These are phyloP conservation scores for Hysterangium stoloniferum DNA, from an alignment of 768 basidiomycete genomes.

Conservation along the genomic window DNA sequence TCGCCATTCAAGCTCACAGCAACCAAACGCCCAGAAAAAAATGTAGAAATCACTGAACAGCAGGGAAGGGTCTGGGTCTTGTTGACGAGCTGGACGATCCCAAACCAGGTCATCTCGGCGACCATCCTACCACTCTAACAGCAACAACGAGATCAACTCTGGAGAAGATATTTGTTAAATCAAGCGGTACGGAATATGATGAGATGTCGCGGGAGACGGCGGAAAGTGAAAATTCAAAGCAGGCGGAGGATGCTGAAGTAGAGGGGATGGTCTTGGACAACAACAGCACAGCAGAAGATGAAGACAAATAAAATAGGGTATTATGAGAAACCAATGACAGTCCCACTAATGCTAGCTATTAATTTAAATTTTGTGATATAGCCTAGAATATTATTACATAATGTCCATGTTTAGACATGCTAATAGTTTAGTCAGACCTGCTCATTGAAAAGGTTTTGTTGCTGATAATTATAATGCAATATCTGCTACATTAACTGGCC, in stretches of 20 bases:
- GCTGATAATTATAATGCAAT: too few species aligned
- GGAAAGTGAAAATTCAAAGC: not conserved
- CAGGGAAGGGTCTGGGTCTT: slow-evolving; percentile 38
- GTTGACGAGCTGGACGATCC: slow-evolving; percentile 87
- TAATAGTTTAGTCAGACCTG: too few species aligned
- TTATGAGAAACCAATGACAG: not conserved
- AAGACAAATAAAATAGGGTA: slow-evolving; percentile 11
- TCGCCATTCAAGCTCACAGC: slow-evolving; percentile 54
- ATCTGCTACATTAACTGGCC: too few species aligned
- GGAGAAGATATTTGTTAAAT: slow-evolving; percentile 16
- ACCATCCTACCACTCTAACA: slow-evolving; percentile 64
- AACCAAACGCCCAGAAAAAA: slow-evolving; percentile 23
- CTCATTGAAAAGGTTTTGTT: too few species aligned
- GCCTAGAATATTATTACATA: too few species aligned
- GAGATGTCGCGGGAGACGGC: not conserved
- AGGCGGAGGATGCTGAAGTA: slow-evolving; percentile 14
- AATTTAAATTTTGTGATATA: too few species aligned
- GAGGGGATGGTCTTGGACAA: slow-evolving; percentile 19
- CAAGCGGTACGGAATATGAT: not conserved
- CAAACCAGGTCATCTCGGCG: slow-evolving; percentile 75
- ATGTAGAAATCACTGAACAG: slow-evolving; percentile 3
- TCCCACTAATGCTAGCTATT: too few species aligned
- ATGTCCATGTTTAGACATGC: too few species aligned
- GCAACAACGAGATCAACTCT: slow-evolving; percentile 14
- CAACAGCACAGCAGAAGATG: slow-evolving; percentile 2